These are phyloP conservation scores for Beverwykella pulmonaria DNA, from an alignment of 495 filamentous ascomycete genomes.

Conservation along the genomic window DNA sequence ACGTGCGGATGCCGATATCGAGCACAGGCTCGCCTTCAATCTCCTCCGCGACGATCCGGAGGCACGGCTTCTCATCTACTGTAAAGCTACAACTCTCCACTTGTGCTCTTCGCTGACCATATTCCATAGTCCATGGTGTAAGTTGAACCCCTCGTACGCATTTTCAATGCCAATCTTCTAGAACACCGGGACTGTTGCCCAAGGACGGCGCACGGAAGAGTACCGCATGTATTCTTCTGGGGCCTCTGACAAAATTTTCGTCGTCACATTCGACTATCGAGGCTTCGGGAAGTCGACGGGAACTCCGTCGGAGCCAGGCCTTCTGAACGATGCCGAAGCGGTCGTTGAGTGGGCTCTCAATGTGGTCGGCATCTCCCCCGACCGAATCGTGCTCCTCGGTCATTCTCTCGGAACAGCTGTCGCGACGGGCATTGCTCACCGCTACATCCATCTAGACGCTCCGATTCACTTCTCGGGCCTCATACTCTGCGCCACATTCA, in stretches of 20 bases:
- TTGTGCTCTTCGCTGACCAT: neutral
- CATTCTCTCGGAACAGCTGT: constrained; percentile 45
- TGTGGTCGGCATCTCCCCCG: constrained; percentile 33
- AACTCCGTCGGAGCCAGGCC: constrained; percentile 38
- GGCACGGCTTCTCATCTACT: constrained; percentile 58
- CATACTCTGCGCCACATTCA: constrained; percentile 39
- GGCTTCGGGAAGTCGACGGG: constrained; percentile 43
- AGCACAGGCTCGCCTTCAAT: constrained; percentile 57
- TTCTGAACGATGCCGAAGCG: constrained; percentile 56
- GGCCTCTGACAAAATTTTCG: constrained; percentile 59
- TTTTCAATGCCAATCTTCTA: constrained; percentile 45
- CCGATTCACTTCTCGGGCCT: constrained; percentile 40
- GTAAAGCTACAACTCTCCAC: neutral
- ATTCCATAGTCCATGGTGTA: constrained; percentile 28
- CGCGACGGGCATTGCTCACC: constrained; percentile 31
- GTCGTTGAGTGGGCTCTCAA: constrained; percentile 61
- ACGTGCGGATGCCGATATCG: constrained; percentile 59
- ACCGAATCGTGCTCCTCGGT: constrained; percentile 41
- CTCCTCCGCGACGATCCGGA: constrained; percentile 66
- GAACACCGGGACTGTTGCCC: constrained; percentile 68
- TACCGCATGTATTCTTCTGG: constrained; percentile 66
- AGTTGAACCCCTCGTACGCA: neutral
- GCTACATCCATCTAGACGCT: constrained; percentile 16
- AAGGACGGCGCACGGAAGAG: constrained; percentile 61
- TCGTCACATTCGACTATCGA: constrained; percentile 55